Conservation (phyloP, 2,329 filamentous ascomycete species). For the Keithomyces neogunnii region DNA sequence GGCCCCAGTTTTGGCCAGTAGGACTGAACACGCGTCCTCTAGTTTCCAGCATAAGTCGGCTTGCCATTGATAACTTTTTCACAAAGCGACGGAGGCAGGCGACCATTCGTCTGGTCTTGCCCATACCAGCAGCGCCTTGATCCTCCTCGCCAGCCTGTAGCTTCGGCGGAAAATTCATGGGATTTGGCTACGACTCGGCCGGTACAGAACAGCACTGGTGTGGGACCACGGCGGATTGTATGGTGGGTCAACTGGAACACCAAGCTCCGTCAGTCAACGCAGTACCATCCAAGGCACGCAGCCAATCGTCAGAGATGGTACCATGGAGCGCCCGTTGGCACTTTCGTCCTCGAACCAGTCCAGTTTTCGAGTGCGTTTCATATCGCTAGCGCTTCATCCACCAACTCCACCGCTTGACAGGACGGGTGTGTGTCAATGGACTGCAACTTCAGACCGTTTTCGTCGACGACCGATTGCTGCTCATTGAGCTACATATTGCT, state of each 20-base stretch:
- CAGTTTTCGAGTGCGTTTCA: not conserved
- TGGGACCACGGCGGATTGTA: too few relatives aligned
- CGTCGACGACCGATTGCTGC: not conserved
- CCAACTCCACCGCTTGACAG: not conserved
- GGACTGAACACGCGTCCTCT: constrained; percentile 16
- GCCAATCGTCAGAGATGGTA: too few relatives aligned
- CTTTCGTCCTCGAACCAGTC: not conserved
- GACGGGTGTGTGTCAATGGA: not conserved
- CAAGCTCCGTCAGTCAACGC: too few relatives aligned
- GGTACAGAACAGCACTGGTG: not conserved
- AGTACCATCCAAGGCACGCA: too few relatives aligned
- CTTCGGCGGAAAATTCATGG: not conserved
- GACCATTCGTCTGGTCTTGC: not conserved
- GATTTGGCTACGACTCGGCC: constrained; percentile 1
- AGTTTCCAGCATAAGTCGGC: not conserved
- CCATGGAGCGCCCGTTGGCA: too few relatives aligned
- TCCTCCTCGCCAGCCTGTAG: not conserved
- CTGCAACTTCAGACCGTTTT: not conserved
- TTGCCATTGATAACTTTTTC: not conserved
- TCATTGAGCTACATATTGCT: not conserved
- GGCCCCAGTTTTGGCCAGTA: constrained; percentile 17
- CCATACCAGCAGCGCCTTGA: not conserved
- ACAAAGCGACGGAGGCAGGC: not conserved
- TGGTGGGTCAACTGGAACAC: too few relatives aligned
- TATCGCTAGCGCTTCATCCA: not conserved